Evolutionary conservation across 2,329 filamentous ascomycete species (phyloP), one percentile per base, ranked within the genome.

Genomic region (Xylariomycetidae sp.): DNA sequence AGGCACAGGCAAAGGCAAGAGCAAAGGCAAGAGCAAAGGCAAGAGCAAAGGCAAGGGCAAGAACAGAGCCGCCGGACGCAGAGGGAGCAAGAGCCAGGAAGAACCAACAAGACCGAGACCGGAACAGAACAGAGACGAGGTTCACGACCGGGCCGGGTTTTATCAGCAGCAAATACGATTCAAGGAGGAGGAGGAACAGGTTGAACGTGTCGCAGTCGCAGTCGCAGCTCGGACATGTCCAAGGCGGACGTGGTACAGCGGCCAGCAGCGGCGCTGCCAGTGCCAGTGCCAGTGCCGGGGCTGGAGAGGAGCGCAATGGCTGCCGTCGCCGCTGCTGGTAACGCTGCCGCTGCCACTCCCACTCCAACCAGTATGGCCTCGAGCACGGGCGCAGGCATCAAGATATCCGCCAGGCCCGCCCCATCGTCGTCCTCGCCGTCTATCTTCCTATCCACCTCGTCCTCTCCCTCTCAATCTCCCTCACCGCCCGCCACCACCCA

Each of bases 221-320:
- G n/a, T n/a, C n/a, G n/a, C n/a, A n/a, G n/a, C n/a, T n/a, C n/a
- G 43, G 43, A 45, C 25, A 57, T 57, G 54, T 57, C 54, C 44
- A 53, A 53, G 39, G 50, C 52, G 31, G 51, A 56, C 33, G 53
- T 56, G 47, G 52, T 56, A 50, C 53, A 53, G 49, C 49, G 47
- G 48, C 47, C 49, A 46, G 48, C 45, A 40, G 48, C 50, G 47
- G 44, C 49, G 44, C 47, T 17, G 26, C n/a, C 12, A 6, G 14
- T 18, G 26, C 26, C 15, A 10, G 25, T 7, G 25, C 9, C 14
- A 8, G 25, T 27, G 25, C 9, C n/a, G 22, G 22, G 8, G 22
- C 9, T 23, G 22, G 22, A 9, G 23, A 42, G 44, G 41, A 46
- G 47, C 42, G 48, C 44, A 39, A 48, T 53, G 48, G 49, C 50